These are phyloP conservation scores for Diaporthe longicolla DNA, from an alignment of 2,329 filamentous ascomycete species.

Conservation along the genomic window DNA sequence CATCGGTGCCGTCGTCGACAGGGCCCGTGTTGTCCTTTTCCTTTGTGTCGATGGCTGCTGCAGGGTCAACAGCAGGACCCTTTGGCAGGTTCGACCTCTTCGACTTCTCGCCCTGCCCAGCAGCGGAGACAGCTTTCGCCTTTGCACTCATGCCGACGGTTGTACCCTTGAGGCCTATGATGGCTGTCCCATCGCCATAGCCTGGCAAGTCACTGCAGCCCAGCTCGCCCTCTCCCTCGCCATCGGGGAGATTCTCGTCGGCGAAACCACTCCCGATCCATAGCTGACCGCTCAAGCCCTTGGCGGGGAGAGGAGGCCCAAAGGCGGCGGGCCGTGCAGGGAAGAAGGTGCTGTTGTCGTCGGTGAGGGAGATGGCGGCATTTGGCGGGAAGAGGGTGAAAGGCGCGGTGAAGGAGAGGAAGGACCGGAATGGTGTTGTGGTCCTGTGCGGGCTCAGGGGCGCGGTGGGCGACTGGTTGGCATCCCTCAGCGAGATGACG, in stretches of 20 bases:
- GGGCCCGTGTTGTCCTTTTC: constrained; percentile 49
- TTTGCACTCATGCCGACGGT: constrained; percentile 57
- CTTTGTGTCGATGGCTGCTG: constrained; percentile 45
- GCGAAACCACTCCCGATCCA: constrained; percentile 96
- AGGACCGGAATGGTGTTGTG: constrained; percentile 58
- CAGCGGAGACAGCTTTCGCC: constrained; percentile 48
- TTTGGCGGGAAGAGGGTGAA: constrained; percentile 95
- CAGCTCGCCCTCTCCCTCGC: constrained; percentile 83
- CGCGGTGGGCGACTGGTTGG: constrained; percentile 45
- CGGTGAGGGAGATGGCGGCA: constrained; percentile 94
- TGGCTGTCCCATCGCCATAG: constrained; percentile 76
- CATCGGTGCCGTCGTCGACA: constrained; percentile 84
- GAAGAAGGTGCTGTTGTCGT: constrained; percentile 99
- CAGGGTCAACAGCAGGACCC: constrained; percentile 50
- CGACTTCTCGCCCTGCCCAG: constrained; percentile 52
- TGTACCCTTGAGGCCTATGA: constrained; percentile 55
- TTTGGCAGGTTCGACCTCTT: constrained; percentile 54
- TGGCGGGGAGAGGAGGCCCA: constrained; percentile 81
- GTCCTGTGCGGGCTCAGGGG: constrained; percentile 52
- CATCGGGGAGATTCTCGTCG: constrained; percentile 78
- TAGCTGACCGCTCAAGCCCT: constrained; percentile 87
- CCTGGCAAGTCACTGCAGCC: constrained; percentile 96
- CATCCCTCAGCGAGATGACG: constrained; percentile 56
- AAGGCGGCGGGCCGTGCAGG: constrained; percentile 93
- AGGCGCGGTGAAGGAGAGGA: constrained; percentile 81